Evolutionary conservation across 2,329 filamentous ascomycete species (phyloP), one percentile per base, ranked within the genome.

Genomic region (Fusarium sp.): DNA sequence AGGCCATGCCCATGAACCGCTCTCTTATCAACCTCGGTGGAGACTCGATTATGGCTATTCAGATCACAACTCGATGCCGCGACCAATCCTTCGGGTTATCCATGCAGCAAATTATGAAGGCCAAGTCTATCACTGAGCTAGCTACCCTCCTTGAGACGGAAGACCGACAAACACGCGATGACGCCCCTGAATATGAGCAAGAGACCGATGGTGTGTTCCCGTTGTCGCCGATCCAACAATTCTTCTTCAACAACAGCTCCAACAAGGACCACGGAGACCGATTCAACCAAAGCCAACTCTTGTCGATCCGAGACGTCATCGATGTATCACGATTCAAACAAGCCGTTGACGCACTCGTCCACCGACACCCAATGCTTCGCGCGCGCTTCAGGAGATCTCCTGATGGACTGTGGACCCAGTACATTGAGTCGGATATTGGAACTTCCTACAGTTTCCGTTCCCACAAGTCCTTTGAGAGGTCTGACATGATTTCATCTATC

Each of bases 201-300:
- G 22, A 66, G 1, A 6, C 44, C n/a, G 10, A 27, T 4, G 3
- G 22, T 1, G 3, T 42, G 27, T 87, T 86, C 62, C 75, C 77
- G 0, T 73, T 87, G 1, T 84, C 85, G 0, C 86, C 86, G 0
- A 83, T 87, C 24, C 86, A 87, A 64, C 77, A 80, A 20, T 76
- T 86, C 38, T 85, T 84, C 64, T 85, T 87, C 64, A 81, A 58
- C 46, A 73, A 70, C 46, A 74, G 72, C 40, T 62, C 6, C 0
- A 73, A 82, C 22, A 68, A 66, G 6, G 58, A 65, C 1, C 38
- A 44, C 2, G 81, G 80, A 5, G 76, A 83, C 20, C 82, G 83
- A 27, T 85, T 85, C 77, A 86, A 86, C 63, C 85, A 87, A 66
- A 86, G 82, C 11, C 85, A 84, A 46, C 79, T 82, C 1, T 71